Percentiles rank a stretch among this genome's conserved stretches.
Conservation (phyloP, 768 basidiomycete genomes). For the Mrakia hoshinonis region DNA sequence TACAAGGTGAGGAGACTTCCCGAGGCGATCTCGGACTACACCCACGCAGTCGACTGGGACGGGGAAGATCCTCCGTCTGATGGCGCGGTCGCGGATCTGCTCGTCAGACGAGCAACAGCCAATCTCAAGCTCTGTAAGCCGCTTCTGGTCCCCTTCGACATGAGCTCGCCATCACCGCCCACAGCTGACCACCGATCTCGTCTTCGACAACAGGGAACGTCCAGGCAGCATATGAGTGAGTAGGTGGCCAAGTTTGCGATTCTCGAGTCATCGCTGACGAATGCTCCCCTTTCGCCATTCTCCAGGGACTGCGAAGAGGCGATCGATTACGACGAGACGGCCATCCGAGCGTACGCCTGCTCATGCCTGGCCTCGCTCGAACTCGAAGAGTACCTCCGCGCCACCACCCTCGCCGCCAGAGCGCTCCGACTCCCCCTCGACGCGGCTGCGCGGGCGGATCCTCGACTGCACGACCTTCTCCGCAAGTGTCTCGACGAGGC, state of each 20-base stretch:
- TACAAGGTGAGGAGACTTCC: neutral
- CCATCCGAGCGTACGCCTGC: slow-evolving; percentile 6
- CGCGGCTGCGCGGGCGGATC: neutral
- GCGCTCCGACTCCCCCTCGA: neutral
- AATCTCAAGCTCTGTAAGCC: neutral
- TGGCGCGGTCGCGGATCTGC: neutral
- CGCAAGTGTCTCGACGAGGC: neutral
- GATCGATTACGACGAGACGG: neutral
- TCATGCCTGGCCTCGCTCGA: neutral
- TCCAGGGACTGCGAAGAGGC: slow-evolving; percentile 6
- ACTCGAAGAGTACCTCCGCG: neutral
- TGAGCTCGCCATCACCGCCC: neutral
- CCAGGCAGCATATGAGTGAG: neutral
- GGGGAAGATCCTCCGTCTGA: neutral
- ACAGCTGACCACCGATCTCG: neutral
- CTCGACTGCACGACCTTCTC: neutral
- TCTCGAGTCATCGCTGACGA: neutral
- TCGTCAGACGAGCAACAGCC: neutral
- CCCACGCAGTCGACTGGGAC: neutral
- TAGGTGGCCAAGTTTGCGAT: neutral
- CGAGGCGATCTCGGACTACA: neutral
- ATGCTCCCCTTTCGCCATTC: neutral
- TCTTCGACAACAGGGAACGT: neutral
- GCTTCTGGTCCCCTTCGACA: neutral
- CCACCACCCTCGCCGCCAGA: neutral